phyloP scores from a whole-genome alignment of 345 rosid species.

The Euphorbia pulcherrima region DNA sequence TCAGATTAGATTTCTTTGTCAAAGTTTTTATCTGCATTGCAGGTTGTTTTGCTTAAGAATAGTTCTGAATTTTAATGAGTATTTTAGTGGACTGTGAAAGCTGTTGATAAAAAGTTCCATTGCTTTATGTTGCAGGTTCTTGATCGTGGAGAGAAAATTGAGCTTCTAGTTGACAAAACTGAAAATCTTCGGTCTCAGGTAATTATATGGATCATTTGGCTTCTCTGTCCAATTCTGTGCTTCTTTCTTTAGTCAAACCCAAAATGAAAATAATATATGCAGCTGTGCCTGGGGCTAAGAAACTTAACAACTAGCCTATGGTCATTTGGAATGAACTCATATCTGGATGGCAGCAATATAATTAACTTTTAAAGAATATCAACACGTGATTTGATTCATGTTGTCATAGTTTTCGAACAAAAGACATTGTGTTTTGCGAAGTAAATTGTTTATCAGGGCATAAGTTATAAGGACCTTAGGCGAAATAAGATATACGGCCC shows the following conservation, averaged over 20 bases:
- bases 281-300: background rate
- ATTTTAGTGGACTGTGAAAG: background rate
- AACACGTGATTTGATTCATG: background rate
- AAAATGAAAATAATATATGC: background rate
- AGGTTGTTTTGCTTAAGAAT: background rate
- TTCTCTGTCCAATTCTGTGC: background rate
- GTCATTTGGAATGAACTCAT: background rate
- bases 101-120: too few relatives aligned
- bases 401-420: background rate
- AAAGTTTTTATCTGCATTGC: too few relatives aligned
- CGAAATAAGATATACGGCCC: too few relatives aligned
- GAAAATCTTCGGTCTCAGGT: conserved; percentile 97
- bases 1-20: too few relatives aligned
- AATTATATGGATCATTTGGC: background rate
- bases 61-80: too few relatives aligned
- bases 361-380: too few relatives aligned
- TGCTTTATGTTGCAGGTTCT: conserved; percentile 60
- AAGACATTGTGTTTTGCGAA: background rate
- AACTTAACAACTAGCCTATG: too few relatives aligned
- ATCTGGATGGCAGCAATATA: too few relatives aligned
- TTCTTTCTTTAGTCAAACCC: background rate
- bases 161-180: conserved; percentile 93
- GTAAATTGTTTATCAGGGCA: too few relatives aligned
- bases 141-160: conserved; percentile 97
- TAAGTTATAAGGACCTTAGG: too few relatives aligned